Evolutionary conservation across 1,284 basidiomycete species (phyloP).

Genomic region (Cystobasidium pallidum): DNA sequence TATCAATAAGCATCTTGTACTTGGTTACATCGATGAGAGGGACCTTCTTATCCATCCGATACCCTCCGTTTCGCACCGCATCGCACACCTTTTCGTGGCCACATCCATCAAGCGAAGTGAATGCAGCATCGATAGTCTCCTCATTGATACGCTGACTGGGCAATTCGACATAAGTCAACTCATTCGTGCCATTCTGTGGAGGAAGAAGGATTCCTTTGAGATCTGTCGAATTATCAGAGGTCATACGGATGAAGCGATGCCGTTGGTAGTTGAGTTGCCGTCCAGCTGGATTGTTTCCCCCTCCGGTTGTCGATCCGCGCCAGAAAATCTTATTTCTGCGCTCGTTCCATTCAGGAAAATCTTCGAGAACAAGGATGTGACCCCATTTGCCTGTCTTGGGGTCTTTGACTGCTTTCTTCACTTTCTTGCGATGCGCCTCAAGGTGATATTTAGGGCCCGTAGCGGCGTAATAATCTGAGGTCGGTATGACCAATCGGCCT

Average conservation of each 20-base stretch:
- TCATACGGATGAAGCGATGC: slow-evolving; percentile 41
- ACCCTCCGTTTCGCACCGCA: slow-evolving; percentile 32
- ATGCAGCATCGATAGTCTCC: slow-evolving; percentile 83
- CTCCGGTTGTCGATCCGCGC: slow-evolving; percentile 63
- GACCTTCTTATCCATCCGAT: slow-evolving; percentile 59
- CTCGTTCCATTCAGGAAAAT: slow-evolving; percentile 60
- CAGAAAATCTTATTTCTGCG: slow-evolving; percentile 65
- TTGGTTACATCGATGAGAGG: slow-evolving; percentile 81
- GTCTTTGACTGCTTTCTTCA: slow-evolving; percentile 80
- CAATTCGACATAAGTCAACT: slow-evolving; percentile 23
- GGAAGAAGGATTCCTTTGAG: slow-evolving; percentile 23
- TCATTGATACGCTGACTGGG: slow-evolving; percentile 63
- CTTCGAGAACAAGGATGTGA: slow-evolving; percentile 68
- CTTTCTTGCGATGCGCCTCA: slow-evolving; percentile 63
- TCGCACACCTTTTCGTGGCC: slow-evolving; percentile 42
- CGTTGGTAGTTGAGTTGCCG: slow-evolving; percentile 38
- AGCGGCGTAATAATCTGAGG: slow-evolving; percentile 59
- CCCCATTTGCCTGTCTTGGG: slow-evolving; percentile 76
- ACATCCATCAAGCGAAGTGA: slow-evolving; percentile 56
- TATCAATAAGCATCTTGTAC: slow-evolving; percentile 81
- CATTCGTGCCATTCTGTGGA: slow-evolving; percentile 4
- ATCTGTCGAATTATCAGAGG: slow-evolving; percentile 20
- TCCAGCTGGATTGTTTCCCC: slow-evolving; percentile 44
- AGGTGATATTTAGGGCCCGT: slow-evolving; percentile 61
- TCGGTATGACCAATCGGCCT: not conserved